Evolutionary conservation across 1,284 basidiomycete species (phyloP).

Genomic region (Ganoderma boninense): DNA sequence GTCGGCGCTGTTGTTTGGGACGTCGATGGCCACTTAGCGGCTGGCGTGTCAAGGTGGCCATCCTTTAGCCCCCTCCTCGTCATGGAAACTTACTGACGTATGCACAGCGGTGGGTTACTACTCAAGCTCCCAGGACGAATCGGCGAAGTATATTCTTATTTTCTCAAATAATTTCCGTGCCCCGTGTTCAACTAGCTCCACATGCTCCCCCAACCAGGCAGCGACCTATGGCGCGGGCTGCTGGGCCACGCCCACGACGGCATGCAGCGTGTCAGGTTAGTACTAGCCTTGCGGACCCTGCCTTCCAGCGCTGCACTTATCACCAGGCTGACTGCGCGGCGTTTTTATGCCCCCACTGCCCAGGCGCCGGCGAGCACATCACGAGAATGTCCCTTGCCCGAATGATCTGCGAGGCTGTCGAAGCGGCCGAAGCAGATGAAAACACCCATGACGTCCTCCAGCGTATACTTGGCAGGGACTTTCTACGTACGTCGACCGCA

Average conservation of each 20-base stretch:
- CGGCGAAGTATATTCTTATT: constrained; percentile 60
- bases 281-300: neutral
- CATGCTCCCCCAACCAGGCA: constrained; percentile 49
- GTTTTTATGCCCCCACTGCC: constrained; percentile 2
- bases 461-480: constrained; percentile 37
- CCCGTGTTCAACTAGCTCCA: constrained; percentile 7
- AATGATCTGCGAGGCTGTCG: constrained; percentile 42
- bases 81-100: constrained; percentile 11
- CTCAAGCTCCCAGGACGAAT: constrained; percentile 75
- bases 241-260: constrained; percentile 61
- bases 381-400: constrained; percentile 47
- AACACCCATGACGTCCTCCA: constrained; percentile 43
- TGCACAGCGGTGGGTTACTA: constrained; percentile 71
- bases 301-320: constrained; percentile 5
- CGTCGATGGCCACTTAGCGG: constrained; percentile 54
- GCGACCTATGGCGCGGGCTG: constrained; percentile 74
- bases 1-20: constrained; percentile 75
- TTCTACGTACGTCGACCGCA: constrained; percentile 34
- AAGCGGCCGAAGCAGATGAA: constrained; percentile 31
- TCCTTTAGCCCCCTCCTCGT: neutral
- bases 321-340: neutral
- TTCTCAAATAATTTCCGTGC: neutral
- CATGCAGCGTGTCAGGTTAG: constrained; percentile 76
- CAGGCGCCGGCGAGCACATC: constrained; percentile 54
- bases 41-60: constrained; percentile 77